These are phyloP conservation scores for Aspergillus brunneoviolaceus DNA, from an alignment of 2,329 filamentous ascomycete species.

Conservation along the genomic window DNA sequence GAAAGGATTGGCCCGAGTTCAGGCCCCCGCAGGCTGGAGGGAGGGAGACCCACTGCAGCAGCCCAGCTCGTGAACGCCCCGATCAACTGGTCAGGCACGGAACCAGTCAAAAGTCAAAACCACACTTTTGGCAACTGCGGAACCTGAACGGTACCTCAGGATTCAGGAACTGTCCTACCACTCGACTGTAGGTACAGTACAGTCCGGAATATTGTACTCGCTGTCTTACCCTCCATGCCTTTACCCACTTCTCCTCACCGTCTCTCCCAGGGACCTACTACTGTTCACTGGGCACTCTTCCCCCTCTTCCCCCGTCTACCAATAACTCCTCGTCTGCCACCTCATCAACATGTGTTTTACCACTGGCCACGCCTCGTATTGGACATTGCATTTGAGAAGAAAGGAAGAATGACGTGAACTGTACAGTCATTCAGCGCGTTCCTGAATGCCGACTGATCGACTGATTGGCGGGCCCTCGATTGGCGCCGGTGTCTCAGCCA, in stretches of 20 bases:
- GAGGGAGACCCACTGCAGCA: neutral
- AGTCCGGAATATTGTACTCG: too few species aligned
- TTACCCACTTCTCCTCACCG: slow-evolving; percentile 1
- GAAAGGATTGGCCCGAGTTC: neutral
- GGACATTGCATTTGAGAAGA: neutral
- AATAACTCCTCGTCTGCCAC: neutral
- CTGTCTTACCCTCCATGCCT: neutral
- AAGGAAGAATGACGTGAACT: neutral
- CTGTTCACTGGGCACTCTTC: neutral
- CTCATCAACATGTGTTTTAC: neutral
- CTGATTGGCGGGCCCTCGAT: slow-evolving; percentile 4
- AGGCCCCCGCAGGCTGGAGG: neutral
- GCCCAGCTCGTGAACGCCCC: neutral
- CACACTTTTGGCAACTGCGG: too few species aligned
- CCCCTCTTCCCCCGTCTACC: neutral
- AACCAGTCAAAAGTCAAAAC: neutral
- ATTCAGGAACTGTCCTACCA: too few species aligned
- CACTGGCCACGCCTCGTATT: neutral
- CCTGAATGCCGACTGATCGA: neutral
- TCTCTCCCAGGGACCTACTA: neutral
- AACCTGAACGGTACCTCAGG: neutral
- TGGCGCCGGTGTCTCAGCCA: slow-evolving; percentile 6
- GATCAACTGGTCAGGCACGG: neutral
- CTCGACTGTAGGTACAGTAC: too few species aligned
- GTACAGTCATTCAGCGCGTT: neutral